These are phyloP conservation scores for Coelastrella sp. DNA, from an alignment of 139 green algal genomes.

Conservation along the genomic window DNA sequence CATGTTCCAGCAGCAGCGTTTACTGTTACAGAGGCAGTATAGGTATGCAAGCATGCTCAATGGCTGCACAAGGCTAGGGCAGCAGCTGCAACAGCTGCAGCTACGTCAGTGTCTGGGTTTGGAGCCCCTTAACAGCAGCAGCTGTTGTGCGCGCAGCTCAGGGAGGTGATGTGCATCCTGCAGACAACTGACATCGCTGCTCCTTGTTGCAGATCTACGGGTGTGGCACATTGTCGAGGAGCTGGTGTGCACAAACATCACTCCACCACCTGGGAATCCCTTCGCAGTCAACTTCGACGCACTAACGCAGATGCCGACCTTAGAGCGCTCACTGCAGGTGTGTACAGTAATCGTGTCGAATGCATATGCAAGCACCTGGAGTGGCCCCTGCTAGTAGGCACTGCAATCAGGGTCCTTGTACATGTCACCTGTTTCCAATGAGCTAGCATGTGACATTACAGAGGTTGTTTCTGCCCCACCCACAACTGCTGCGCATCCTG, in stretches of 20 bases:
- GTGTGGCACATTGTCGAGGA: constrained; percentile 77
- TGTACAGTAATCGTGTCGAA: background rate
- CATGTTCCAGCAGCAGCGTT: too few relatives aligned
- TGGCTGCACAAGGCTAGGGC: too few relatives aligned
- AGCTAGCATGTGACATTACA: background rate
- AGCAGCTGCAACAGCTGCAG: background rate
- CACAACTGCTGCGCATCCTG: background rate
- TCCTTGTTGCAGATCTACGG: constrained; percentile 54
- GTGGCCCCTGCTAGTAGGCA: background rate
- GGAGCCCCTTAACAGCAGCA: too few relatives aligned
- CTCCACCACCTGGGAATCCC: constrained; percentile 64
- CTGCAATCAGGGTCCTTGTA: background rate
- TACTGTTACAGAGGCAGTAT: too few relatives aligned
- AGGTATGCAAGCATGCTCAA: too few relatives aligned
- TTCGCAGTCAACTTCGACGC: constrained; percentile 72
- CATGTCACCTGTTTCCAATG: background rate
- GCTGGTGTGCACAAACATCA: constrained; percentile 69
- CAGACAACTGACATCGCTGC: too few relatives aligned
- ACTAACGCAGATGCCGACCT: constrained; percentile 65
- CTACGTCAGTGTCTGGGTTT: too few relatives aligned
- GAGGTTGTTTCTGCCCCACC: background rate
- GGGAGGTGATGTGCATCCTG: too few relatives aligned
- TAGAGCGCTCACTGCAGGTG: constrained; percentile 73
- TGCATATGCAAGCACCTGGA: background rate
- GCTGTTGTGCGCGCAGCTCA: too few relatives aligned